These are phyloP conservation scores for Alternaria metachromatica DNA, from an alignment of 2,329 filamentous ascomycete genomes.

Conservation along the genomic window DNA sequence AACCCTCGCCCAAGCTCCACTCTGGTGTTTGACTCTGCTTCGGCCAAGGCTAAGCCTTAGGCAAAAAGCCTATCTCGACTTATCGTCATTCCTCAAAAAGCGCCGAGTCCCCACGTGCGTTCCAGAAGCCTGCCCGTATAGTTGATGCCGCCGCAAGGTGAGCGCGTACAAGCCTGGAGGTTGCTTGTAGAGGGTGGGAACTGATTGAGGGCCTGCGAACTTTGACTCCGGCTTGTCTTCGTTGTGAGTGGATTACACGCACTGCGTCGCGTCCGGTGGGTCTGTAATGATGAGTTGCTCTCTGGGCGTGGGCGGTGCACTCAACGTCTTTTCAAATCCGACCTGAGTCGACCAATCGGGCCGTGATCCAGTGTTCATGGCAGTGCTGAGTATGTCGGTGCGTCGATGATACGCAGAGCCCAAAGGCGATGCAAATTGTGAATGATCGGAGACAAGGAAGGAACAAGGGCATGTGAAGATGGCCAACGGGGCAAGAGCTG, in stretches of 20 bases:
- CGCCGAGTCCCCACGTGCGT: constrained; percentile 8
- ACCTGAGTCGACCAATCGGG: not conserved
- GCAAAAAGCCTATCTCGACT: constrained; percentile 27
- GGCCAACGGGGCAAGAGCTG: not conserved
- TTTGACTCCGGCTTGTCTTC: not conserved
- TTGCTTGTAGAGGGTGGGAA: not conserved
- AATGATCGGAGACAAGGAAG: not conserved
- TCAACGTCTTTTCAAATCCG: not conserved
- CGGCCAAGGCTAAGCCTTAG: constrained; percentile 31
- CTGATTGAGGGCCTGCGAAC: not conserved
- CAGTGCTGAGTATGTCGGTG: not conserved
- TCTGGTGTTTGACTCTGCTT: constrained; percentile 25
- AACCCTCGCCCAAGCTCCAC: constrained; percentile 25
- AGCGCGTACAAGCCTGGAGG: constrained; percentile 1
- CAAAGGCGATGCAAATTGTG: constrained; percentile 4
- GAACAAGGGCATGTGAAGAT: not conserved
- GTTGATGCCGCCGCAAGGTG: not conserved
- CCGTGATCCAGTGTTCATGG: not conserved
- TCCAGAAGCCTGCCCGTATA: not conserved
- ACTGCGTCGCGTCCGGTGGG: constrained; percentile 5
- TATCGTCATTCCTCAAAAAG: constrained; percentile 7
- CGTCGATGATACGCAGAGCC: not conserved
- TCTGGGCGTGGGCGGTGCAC: constrained; percentile 11
- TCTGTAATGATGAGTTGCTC: not conserved
- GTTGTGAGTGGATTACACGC: not conserved